phyloP scores from a whole-genome alignment of 2,329 filamentous ascomycete genomes.

The Cyclaneusma minus region DNA sequence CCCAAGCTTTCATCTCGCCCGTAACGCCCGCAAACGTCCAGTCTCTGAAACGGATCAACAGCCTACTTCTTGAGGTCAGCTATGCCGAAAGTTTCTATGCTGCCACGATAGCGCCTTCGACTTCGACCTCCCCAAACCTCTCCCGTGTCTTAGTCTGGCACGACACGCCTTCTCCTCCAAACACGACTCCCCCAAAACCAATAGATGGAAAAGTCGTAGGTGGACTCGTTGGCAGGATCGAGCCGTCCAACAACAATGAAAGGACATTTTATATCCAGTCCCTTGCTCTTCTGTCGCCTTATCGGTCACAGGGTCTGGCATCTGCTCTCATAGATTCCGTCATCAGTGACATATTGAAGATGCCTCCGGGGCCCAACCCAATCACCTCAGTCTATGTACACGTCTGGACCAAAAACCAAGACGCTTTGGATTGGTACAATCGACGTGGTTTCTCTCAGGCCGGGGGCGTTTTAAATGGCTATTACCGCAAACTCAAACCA shows the following conservation, averaged over 20 bases:
- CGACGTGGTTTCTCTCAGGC: slow-evolving; percentile 37
- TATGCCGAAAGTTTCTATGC: slow-evolving; percentile 52
- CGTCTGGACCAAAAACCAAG: slow-evolving; percentile 52
- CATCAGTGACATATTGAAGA: slow-evolving; percentile 6
- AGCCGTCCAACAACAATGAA: slow-evolving; percentile 22
- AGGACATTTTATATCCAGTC: slow-evolving; percentile 48
- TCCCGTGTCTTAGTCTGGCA: slow-evolving; percentile 45
- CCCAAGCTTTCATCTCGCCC: slow-evolving; percentile 34
- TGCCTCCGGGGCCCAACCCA: slow-evolving; percentile 17
- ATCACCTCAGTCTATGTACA: slow-evolving; percentile 41
- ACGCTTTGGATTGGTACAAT: slow-evolving; percentile 46
- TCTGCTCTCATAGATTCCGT: slow-evolving; percentile 31
- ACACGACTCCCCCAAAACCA: slow-evolving; percentile 8
- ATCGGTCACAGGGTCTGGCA: slow-evolving; percentile 42
- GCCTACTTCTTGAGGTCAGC: slow-evolving; percentile 45
- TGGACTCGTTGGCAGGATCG: slow-evolving; percentile 44
- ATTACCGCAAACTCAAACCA: slow-evolving; percentile 47
- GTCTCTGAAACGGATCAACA: slow-evolving; percentile 47
- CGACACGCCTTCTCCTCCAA: slow-evolving; percentile 20
- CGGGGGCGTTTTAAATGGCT: slow-evolving; percentile 30
- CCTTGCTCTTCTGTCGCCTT: slow-evolving; percentile 46
- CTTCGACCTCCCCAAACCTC: slow-evolving; percentile 32
- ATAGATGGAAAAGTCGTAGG: slow-evolving; percentile 36
- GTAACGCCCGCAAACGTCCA: slow-evolving; percentile 35
- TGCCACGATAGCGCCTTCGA: slow-evolving; percentile 31